phyloP scores from a whole-genome alignment of 169 alveolate species.

The Eimeria falciformis region DNA sequence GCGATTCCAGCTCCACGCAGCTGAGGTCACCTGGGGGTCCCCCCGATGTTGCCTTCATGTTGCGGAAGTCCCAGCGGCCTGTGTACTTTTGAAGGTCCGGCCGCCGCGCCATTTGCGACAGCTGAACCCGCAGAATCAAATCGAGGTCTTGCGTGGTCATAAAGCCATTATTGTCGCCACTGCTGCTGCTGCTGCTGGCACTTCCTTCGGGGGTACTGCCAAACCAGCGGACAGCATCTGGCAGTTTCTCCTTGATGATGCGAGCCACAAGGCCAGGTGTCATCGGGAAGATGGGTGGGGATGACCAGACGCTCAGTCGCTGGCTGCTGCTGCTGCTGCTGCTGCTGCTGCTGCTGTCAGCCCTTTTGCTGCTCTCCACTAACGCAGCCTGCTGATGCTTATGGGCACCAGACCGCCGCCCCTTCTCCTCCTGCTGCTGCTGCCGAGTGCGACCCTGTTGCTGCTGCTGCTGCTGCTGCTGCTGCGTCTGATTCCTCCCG shows the following conservation, averaged over 20 bases:
- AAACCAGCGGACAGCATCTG: slow-evolving; percentile 17
- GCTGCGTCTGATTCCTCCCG: not conserved
- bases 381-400: not conserved
- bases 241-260: not conserved
- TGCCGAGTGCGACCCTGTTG: not conserved
- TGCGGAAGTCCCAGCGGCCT: slow-evolving; percentile 68
- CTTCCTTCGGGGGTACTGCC: not conserved
- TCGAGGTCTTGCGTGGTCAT: slow-evolving; percentile 72
- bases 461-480: slow-evolving; percentile 3
- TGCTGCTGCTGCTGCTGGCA: slow-evolving; percentile 45
- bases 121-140: slow-evolving; percentile 46
- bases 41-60: not conserved
- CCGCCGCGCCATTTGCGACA: slow-evolving; percentile 60
- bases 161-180: slow-evolving; percentile 45
- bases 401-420: not conserved
- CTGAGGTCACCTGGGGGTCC: slow-evolving; percentile 3
- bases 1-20: not conserved
- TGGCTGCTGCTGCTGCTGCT: not conserved
- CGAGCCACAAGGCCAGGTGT: not conserved
- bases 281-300: slow-evolving; percentile 26
- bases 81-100: slow-evolving; percentile 69
- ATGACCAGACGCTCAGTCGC: not conserved
- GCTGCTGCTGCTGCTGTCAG: slow-evolving; percentile 36
- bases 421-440: slow-evolving; percentile 26
- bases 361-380: not conserved